Base-by-base conservation (phyloP, 257 asterid species). In the Cordia subcordata region DNA sequence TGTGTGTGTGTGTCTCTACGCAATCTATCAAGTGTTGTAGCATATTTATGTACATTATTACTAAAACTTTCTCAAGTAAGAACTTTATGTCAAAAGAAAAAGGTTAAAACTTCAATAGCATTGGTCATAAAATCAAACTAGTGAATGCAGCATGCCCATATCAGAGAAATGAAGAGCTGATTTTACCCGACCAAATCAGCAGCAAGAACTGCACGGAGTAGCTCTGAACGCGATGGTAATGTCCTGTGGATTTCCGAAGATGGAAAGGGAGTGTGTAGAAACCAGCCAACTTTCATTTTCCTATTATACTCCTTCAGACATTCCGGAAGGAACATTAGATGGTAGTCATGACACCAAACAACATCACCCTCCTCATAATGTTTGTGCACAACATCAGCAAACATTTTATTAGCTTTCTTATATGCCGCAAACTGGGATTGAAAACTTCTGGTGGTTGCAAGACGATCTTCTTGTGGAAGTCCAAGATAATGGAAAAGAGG, bases 341-440 rank as follows among this genome's bases (percentile, higher is more conserved):
- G 97, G 77, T 90, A 90, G 67, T 90, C 97, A 64, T 90, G 97
- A 72, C 96, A 86, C 97, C 97, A 90, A 60, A 90, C 89, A 58
- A 90, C 96, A 62, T 90, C 97, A 39, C 96, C 97, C 58, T 90
- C 97, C 72, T 78, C 77, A 58, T 86, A 90, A 70, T 86, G 87
- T 72, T 72, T 49, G 54, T 79, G 75, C 52, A 90, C 96, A 13
- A 90, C 97, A 68, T 90, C 96, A 56, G 97, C 97, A 78, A 90
- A 90, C 97, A 90, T 86, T 71, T 84, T 75, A 74, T 90, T 90
- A 8, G 96, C 97, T 73, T 81, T 86, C 68, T 86, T 72, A 71
- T 86, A 90, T 13, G 97, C 96, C 44, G 72, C 77, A 85, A 86
- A 90, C 72, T 90, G 97, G 20, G 97, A 82, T 77, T 90, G 93